phyloP scores from a whole-genome alignment of 2,329 filamentous ascomycete genomes.

The Aspergillus puulaauensis region DNA sequence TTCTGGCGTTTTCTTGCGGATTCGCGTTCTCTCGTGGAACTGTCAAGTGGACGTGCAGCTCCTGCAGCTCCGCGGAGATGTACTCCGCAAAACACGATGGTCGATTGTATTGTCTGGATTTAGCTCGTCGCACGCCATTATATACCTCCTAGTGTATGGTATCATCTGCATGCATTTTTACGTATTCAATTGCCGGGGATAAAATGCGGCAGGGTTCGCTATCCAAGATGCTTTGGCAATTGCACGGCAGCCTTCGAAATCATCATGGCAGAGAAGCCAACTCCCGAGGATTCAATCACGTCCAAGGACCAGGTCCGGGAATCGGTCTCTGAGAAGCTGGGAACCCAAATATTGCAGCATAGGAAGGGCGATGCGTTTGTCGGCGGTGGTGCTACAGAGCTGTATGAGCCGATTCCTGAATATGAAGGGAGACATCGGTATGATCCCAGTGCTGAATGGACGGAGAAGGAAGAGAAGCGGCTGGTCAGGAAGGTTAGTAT shows the following conservation, averaged over 20 bases:
- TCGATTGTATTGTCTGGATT: not conserved
- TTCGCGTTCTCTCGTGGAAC: not conserved
- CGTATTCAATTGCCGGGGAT: not conserved
- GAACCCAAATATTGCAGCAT: not conserved
- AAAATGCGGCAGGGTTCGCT: not conserved
- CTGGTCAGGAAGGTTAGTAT: conserved; percentile 26
- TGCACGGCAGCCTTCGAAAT: not conserved
- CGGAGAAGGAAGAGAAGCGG: conserved; percentile 36
- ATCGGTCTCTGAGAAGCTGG: not conserved
- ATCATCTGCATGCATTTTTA: not conserved
- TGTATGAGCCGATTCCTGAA: conserved; percentile 18
- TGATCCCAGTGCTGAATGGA: conserved; percentile 42
- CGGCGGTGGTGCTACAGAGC: not conserved
- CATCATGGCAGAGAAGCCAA: not conserved
- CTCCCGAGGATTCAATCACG: not conserved
- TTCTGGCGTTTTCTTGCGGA: not conserved
- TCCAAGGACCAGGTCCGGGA: not conserved
- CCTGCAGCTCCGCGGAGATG: not conserved
- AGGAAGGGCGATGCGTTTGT: conserved; percentile 3
- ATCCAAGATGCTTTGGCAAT: not conserved
- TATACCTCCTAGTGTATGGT: not conserved
- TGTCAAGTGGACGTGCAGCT: not conserved
- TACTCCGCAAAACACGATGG: not conserved
- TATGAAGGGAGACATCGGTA: conserved; percentile 48
- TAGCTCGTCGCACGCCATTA: not conserved